These are phyloP conservation scores for Pleurotus cornucopiae DNA, from an alignment of 768 basidiomycete genomes.

Conservation along the genomic window DNA sequence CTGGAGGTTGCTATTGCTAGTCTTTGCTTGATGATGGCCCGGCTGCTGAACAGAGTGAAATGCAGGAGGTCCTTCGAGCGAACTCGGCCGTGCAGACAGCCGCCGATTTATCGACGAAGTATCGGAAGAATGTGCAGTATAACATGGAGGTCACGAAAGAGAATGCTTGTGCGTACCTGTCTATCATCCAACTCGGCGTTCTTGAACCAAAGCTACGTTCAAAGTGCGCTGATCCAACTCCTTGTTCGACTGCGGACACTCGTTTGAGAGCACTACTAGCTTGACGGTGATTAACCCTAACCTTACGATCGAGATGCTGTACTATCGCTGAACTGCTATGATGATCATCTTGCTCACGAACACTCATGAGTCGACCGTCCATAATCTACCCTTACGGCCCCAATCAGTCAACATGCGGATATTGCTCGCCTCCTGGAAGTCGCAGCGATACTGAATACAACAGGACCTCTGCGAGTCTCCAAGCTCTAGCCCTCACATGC, in stretches of 20 bases:
- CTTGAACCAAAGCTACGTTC: too few species aligned
- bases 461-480: constrained; percentile 43
- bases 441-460: constrained; percentile 38
- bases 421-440: constrained; percentile 56
- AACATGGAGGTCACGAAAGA: constrained; percentile 74
- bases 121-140: constrained; percentile 90
- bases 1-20: constrained; percentile 51
- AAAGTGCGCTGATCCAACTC: too few species aligned
- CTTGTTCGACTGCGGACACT: too few species aligned
- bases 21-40: too few species aligned
- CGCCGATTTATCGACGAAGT: constrained; percentile 81
- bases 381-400: constrained; percentile 32
- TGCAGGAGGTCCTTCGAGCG: constrained; percentile 74
- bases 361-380: constrained; percentile 17
- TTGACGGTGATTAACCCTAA: background rate
- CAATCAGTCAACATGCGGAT: constrained; percentile 53
- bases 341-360: background rate
- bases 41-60: too few species aligned
- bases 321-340: background rate
- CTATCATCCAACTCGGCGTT: background rate
- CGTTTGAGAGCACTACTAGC: too few species aligned
- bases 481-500: constrained; percentile 50
- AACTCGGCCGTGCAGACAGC: constrained; percentile 77
- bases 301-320: background rate
- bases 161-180: constrained; percentile 14